Conservation (phyloP, 495 filamentous ascomycete genomes). For the Astrothelium subdiscretum region DNA sequence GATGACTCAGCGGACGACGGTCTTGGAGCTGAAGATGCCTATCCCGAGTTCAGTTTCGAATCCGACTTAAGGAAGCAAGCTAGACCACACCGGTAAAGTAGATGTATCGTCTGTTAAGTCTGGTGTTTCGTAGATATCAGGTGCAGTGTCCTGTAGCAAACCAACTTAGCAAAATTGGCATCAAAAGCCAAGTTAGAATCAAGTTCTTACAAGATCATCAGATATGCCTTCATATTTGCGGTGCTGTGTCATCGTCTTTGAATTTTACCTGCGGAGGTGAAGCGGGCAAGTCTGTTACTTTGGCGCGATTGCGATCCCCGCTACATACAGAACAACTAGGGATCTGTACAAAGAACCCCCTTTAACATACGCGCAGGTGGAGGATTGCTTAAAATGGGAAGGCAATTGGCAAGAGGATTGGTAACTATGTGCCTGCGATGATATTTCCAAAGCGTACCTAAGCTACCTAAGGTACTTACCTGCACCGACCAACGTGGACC, state of each 20-base stretch:
- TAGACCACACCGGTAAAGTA: not conserved
- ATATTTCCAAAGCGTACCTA: no score
- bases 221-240: not conserved
- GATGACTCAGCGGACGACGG: not conserved
- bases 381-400: no score
- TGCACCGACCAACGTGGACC: no score
- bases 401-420: no score
- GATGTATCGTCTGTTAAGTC: constrained; percentile 6
- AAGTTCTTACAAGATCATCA: not conserved
- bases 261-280: not conserved
- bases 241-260: not conserved
- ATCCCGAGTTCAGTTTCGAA: not conserved
- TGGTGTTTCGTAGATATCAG: constrained; percentile 21
- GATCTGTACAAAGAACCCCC: no score
- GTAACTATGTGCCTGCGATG: no score
- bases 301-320: not conserved
- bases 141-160: constrained; percentile 7
- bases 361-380: no score
- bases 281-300: not conserved
- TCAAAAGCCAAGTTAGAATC: not conserved
- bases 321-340: no score
- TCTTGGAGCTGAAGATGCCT: not conserved
- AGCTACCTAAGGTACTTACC: no score
- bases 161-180: not conserved
- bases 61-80: not conserved